Evolutionary conservation across 371 early-diverging fungal genomes (phyloP).

Genomic region (Entomophthora muscae): DNA sequence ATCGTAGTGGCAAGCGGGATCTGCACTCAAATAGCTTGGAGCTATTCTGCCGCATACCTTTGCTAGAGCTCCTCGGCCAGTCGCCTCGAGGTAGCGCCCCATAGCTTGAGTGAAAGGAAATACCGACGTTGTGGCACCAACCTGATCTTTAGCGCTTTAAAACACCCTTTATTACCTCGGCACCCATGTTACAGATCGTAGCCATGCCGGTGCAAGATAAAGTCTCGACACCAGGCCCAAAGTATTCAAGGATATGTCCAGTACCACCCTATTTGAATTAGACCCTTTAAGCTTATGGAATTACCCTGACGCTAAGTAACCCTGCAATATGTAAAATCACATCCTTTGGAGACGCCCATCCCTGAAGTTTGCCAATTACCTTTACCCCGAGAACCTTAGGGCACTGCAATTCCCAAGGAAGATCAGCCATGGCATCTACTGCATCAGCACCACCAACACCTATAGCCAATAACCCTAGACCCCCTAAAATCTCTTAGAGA

Average conservation of each 20-base stretch:
- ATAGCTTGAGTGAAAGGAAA: slow-evolving; percentile 71
- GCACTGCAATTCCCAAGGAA: slow-evolving; percentile 93
- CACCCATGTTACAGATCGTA: slow-evolving; percentile 96
- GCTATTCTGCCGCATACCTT: slow-evolving; percentile 39
- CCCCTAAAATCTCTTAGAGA: slow-evolving; percentile 30
- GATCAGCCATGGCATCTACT: slow-evolving; percentile 92
- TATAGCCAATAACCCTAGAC: slow-evolving; percentile 85
- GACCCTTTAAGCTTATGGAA: slow-evolving; percentile 17
- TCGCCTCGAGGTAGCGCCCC: slow-evolving; percentile 61
- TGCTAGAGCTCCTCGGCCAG: slow-evolving; percentile 50
- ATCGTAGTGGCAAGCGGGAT: slow-evolving; percentile 47
- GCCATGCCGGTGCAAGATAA: slow-evolving; percentile 94
- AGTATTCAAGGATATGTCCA: slow-evolving; percentile 87
- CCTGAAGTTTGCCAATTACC: slow-evolving; percentile 68
- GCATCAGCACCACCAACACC: slow-evolving; percentile 97
- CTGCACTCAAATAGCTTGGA: slow-evolving; percentile 33
- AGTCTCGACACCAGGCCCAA: slow-evolving; percentile 81
- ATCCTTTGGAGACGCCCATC: slow-evolving; percentile 86
- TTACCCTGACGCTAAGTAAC: slow-evolving; percentile 4
- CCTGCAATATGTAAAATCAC: slow-evolving; percentile 10
- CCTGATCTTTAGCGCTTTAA: slow-evolving; percentile 12
- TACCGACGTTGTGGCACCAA: slow-evolving; percentile 84
- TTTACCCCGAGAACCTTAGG: slow-evolving; percentile 85
- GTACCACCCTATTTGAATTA: slow-evolving; percentile 90
- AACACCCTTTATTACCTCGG: slow-evolving; percentile 16